These are phyloP conservation scores for Xerocomellus chrysenteron DNA, from an alignment of 768 basidiomycete genomes.

Conservation along the genomic window DNA sequence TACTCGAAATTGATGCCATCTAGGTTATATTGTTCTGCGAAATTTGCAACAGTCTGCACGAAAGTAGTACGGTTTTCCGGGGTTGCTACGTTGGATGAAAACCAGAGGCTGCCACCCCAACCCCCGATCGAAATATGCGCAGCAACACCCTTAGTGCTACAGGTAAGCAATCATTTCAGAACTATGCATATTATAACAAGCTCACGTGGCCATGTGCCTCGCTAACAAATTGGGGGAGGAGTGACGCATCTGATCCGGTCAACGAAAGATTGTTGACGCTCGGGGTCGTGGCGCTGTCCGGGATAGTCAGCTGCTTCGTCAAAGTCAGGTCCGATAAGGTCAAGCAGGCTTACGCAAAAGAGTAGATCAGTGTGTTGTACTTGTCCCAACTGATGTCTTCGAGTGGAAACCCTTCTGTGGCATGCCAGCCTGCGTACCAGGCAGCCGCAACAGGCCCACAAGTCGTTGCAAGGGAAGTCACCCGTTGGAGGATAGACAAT, in stretches of 20 bases:
- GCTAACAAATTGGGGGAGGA: conserved; percentile 58
- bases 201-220: conserved; percentile 39
- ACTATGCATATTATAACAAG: background rate
- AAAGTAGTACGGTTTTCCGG: conserved; percentile 60
- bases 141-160: conserved; percentile 45
- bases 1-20: conserved; percentile 51
- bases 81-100: conserved; percentile 59
- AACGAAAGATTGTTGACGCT: conserved; percentile 34
- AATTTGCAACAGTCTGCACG: conserved; percentile 51
- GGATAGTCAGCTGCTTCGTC: background rate
- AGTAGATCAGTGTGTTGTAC: conserved; percentile 64
- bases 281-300: conserved; percentile 34
- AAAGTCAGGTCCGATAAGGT: background rate
- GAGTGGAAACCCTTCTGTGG: conserved; percentile 48
- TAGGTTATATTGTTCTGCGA: conserved; percentile 50
- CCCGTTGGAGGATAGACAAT: conserved; percentile 1
- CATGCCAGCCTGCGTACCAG: conserved; percentile 73
- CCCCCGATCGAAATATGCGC: conserved; percentile 67
- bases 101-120: conserved; percentile 64
- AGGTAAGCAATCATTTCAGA: background rate
- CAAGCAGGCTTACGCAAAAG: conserved; percentile 55
- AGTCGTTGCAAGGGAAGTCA: background rate
- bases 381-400: conserved; percentile 61
- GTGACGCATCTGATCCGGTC: conserved; percentile 42
- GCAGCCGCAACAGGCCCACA: conserved; percentile 41